phyloP scores from a whole-genome alignment of 2,329 filamentous ascomycete species.

The Zopfia rhizophila region DNA sequence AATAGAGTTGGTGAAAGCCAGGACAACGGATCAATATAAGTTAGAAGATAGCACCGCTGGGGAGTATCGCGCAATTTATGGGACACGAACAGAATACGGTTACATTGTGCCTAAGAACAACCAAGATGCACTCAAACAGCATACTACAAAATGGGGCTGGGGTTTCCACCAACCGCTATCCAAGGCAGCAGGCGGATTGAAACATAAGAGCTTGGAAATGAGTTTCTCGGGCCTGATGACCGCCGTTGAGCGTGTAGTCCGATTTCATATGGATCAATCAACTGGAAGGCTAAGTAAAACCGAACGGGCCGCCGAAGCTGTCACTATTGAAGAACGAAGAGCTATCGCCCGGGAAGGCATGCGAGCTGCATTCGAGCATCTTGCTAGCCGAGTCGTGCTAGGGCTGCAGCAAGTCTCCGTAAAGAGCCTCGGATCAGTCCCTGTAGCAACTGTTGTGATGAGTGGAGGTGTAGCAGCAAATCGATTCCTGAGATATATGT shows the following conservation, averaged over 20 bases:
- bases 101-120: constrained; percentile 70
- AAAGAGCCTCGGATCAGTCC: constrained; percentile 10
- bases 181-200: constrained; percentile 52
- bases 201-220: constrained; percentile 45
- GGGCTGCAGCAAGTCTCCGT: constrained; percentile 62
- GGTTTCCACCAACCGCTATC: constrained; percentile 73
- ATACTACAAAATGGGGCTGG: constrained; percentile 70
- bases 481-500: constrained; percentile 76
- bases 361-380: constrained; percentile 86
- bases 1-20: constrained; percentile 7
- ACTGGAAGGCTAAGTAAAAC: constrained; percentile 41
- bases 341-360: constrained; percentile 78
- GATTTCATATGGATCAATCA: constrained; percentile 45
- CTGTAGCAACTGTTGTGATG: constrained; percentile 74
- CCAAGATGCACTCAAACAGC: constrained; percentile 65
- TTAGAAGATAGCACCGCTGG: constrained; percentile 29
- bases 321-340: constrained; percentile 70
- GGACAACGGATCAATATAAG: constrained; percentile 10
- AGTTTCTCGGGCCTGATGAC: constrained; percentile 77
- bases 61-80: constrained; percentile 29
- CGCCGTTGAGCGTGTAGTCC: constrained; percentile 68
- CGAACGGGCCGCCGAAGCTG: constrained; percentile 45
- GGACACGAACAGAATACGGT: constrained; percentile 43
- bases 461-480: constrained; percentile 94
- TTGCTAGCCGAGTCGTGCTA: constrained; percentile 78